Conservation (phyloP, 2,329 filamentous ascomycete species). For the Hypomyces rosellus region DNA sequence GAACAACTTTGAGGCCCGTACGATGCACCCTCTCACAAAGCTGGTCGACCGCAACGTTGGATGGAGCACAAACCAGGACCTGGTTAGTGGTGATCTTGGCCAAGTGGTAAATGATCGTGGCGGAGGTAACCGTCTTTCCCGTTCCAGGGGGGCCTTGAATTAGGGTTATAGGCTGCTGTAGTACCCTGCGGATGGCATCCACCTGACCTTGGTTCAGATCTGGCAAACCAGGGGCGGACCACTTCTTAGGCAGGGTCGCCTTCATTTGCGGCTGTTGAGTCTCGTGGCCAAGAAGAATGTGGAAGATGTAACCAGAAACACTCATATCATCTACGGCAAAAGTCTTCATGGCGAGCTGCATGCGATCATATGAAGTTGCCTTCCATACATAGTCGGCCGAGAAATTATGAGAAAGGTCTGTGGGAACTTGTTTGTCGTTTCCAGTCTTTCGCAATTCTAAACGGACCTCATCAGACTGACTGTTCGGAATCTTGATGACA, state of each 20-base stretch:
- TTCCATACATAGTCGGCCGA: conserved; percentile 99
- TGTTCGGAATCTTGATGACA: conserved; percentile 99
- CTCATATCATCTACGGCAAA: conserved; percentile 98
- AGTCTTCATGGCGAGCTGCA: conserved; percentile 99
- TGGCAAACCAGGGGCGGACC: conserved; percentile 87
- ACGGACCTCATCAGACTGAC: conserved; percentile 95
- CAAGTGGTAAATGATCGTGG: conserved; percentile 96
- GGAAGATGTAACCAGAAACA: conserved; percentile 97
- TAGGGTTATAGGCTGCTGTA: conserved; percentile 87
- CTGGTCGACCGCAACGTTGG: conserved; percentile 97
- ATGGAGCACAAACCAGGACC: conserved; percentile 92
- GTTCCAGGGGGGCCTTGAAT: conserved; percentile 97
- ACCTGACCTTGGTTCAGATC: conserved; percentile 95
- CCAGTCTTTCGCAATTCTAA: conserved; percentile 91
- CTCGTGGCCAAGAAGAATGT: conserved; percentile 90
- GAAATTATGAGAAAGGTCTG: conserved; percentile 95
- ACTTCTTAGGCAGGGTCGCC: conserved; percentile 91
- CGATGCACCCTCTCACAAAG: conserved; percentile 94
- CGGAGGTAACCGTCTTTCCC: conserved; percentile 96
- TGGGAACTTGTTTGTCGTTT: conserved; percentile 93
- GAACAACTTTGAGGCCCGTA: conserved; percentile 92
- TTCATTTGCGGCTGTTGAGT: conserved; percentile 94
- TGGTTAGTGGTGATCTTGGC: conserved; percentile 93
- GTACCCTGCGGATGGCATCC: conserved; percentile 88
- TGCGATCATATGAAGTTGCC: conserved; percentile 96